These are phyloP conservation scores for Sideroxylon spinosum DNA, from an alignment of 179 eudicot species.

Conservation along the genomic window DNA sequence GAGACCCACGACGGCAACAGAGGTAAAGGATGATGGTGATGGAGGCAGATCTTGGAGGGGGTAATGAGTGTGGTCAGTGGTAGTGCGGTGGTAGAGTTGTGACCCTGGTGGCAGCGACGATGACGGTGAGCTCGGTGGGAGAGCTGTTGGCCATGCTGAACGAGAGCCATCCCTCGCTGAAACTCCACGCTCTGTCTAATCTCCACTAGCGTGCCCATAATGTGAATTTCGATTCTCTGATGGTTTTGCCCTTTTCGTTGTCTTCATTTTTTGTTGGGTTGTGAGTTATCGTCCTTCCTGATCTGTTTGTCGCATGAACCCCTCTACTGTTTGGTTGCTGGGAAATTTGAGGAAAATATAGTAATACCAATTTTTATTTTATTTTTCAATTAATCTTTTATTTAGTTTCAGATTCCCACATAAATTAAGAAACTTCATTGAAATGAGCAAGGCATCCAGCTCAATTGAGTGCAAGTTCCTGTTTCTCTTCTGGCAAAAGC, in stretches of 20 bases:
- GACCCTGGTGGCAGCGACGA: constrained; percentile 34
- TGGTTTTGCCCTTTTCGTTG: not conserved
- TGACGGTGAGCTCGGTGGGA: constrained; percentile 82
- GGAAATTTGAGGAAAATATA: not conserved
- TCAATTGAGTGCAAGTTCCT: not conserved
- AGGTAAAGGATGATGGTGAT: not conserved
- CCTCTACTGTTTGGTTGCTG: not conserved
- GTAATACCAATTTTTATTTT: not conserved
- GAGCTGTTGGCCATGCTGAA: constrained; percentile 79
- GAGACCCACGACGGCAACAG: not conserved
- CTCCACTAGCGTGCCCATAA: constrained; percentile 71
- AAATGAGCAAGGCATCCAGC: not conserved
- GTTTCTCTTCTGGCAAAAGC: not conserved
- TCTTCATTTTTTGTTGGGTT: not conserved
- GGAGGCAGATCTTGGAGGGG: constrained; percentile 31
- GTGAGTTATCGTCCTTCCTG: not conserved
- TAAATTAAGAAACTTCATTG: not conserved
- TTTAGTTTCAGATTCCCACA: not conserved
- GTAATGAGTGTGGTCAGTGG: not conserved
- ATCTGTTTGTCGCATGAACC: not conserved
- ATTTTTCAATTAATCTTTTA: not conserved
- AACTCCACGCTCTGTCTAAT: constrained; percentile 80
- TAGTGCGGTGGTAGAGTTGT: too few species aligned
- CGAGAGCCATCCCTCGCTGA: too few species aligned
- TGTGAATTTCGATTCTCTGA: constrained; percentile 35